These are phyloP conservation scores for Theobroma grandiflorum DNA, from an alignment of 441 rosid genomes.

Conservation along the genomic window DNA sequence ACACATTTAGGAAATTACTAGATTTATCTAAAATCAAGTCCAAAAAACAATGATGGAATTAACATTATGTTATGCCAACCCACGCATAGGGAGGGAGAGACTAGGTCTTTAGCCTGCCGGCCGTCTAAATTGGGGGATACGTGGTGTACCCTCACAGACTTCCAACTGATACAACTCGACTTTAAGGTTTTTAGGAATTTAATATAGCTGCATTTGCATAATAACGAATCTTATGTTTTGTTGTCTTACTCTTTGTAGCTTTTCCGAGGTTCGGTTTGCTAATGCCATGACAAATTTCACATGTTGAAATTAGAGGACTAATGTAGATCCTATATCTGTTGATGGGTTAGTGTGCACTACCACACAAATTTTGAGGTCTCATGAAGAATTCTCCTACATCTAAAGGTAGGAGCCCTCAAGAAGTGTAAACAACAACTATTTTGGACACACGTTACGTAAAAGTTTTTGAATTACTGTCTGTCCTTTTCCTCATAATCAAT, in stretches of 20 bases:
- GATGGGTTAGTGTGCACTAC: neutral
- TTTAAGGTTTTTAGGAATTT: neutral
- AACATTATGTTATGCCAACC: neutral
- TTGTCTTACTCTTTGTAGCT: neutral
- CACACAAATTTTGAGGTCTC: conserved; percentile 3
- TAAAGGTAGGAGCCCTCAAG: neutral
- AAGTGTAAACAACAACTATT: neutral
- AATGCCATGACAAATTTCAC: conserved; percentile 5
- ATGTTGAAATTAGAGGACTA: neutral
- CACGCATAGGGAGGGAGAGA: neutral
- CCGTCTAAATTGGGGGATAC: neutral
- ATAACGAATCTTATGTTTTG: conserved; percentile 4
- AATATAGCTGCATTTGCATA: neutral
- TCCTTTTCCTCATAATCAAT: neutral
- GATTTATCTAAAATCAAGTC: neutral
- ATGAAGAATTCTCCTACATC: neutral
- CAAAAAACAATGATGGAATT: neutral
- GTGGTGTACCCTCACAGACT: neutral
- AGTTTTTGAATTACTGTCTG: neutral
- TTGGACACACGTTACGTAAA: neutral
- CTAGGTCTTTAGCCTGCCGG: neutral
- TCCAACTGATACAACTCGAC: neutral
- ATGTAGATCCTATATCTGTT: neutral
- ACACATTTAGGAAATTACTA: conserved; percentile 4
- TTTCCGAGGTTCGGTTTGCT: conserved; percentile 1